Percentiles rank a stretch among this genome's conserved stretches.
Evolutionary conservation across 345 rosid species (phyloP).

Genomic region (Turritis glabra): DNA sequence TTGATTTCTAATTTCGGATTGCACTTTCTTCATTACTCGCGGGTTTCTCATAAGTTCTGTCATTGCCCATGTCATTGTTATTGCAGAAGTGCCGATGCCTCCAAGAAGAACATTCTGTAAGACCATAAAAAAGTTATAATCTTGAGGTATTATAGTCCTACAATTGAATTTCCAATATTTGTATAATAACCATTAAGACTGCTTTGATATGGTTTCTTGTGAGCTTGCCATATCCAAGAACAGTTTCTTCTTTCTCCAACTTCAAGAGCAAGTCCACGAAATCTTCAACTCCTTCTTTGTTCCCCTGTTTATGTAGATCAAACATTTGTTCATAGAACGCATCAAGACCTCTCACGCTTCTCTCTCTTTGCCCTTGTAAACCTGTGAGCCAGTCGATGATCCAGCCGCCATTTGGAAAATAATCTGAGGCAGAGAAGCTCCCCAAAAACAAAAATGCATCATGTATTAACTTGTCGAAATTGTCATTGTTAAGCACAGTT

Average conservation of each 20-base stretch:
- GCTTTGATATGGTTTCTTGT: slow-evolving; percentile 41
- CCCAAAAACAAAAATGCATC: slow-evolving; percentile 40
- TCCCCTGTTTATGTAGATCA: slow-evolving; percentile 43
- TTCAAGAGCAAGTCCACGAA: slow-evolving; percentile 34
- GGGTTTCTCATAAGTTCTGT: slow-evolving; percentile 48
- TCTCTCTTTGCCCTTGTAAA: slow-evolving; percentile 35
- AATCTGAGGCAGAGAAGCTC: slow-evolving; percentile 46
- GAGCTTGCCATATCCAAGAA: slow-evolving; percentile 29
- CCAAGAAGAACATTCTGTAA: slow-evolving; percentile 42
- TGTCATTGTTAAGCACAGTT: slow-evolving; percentile 28
- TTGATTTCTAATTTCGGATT: slow-evolving; percentile 44
- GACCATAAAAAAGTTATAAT: neutral
- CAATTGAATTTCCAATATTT: neutral
- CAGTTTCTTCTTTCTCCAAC: slow-evolving; percentile 33
- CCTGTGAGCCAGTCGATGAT: slow-evolving; percentile 48
- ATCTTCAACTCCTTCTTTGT: slow-evolving; percentile 36
- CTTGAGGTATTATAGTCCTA: neutral
- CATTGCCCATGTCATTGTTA: slow-evolving; percentile 49
- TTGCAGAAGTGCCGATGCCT: slow-evolving; percentile 31
- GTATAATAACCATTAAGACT: slow-evolving; percentile 29
- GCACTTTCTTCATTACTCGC: slow-evolving; percentile 44
- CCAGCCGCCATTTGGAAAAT: slow-evolving; percentile 47
- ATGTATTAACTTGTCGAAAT: slow-evolving; percentile 33
- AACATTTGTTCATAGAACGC: slow-evolving; percentile 45
- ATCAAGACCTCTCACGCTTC: slow-evolving; percentile 43